Evolutionary conservation across 352 stramenopile species (phyloP), one percentile per base, ranked within the genome.

Genomic region (Phytophthora nicotianae): DNA sequence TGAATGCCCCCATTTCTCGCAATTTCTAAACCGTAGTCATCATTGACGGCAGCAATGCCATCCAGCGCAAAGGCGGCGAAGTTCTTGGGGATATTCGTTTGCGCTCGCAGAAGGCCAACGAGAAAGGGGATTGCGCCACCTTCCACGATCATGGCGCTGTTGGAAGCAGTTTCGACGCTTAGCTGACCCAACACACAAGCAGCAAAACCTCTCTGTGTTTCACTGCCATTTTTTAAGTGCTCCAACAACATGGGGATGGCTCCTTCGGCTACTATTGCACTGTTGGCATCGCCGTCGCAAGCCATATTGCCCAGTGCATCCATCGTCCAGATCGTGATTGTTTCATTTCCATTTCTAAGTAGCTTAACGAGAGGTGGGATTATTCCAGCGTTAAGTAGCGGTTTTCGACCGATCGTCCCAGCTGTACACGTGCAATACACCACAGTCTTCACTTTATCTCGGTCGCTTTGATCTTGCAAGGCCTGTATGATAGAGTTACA

Each of bases 231-330:
- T 37, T 46, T 27, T 5, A 52, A 11, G 14, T 47, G 14, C 2
- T 10, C 14, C 20, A 60, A 8, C 17, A 63, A 45, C 5, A 26
- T 9, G 17, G 27, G 16, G n/a, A 63, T 56, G 14, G 45, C 55
- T 45, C 55, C 55, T 13, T 62, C 21, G 33, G 16, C 16, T 14
- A 48, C 42, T 43, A 52, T 53, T 14, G 23, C 8, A 1, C 4
- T 19, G 10, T 32, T 50, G 5, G 32, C 16, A 21, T 51, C 43
- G 5, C 19, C 11, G 27, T 40, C 29, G 3, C 17, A n/a, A 4
- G 46, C 55, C 26, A 63, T 3, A 50, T 63, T 63, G 13, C 45
- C 55, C 0, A 63, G n/a, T 3, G 35, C 55, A 23, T 56, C 14
- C 33, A 43, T 47, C 3, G 55, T 23, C 55, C 55, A 63, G 14